Evolutionary conservation across 2,329 filamentous ascomycete species (phyloP), one percentile per base, ranked within the genome.

Genomic region (Cercospora citrullina): DNA sequence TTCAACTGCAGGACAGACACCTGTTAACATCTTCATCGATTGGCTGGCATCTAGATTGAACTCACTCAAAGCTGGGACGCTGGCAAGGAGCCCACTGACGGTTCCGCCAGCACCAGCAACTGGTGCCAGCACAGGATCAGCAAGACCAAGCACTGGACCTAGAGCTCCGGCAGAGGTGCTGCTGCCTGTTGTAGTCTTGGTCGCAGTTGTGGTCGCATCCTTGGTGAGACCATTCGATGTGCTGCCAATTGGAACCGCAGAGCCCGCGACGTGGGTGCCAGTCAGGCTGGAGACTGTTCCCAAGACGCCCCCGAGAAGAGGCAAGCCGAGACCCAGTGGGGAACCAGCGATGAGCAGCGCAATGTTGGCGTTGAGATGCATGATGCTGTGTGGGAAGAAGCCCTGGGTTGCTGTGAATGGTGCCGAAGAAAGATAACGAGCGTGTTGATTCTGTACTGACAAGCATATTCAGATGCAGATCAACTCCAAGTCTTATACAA

Each of bases 61-160:
- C 58, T 61, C 23, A 59, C 63, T 31, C 2, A 62, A 8, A 1
- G 66, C 66, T 8, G 66, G 66, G 5, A 68, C 55, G 42, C 60
- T 63, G 26, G 53, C 60, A 23, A 63, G 39, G 1, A 64, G 31
- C 16, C 60, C 57, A 33, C 55, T 53, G 36, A 69, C 60, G 5
- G 67, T 66, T 16, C 64, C 64, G 30, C 23, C 48, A 28, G 48
- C 48, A 21, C 60, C 39, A 53, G 57, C 33, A 21, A 59, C 53
- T 28, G 39, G 39, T 21, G 14, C 55, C 48, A 55, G 23, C 12
- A 55, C 23, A 55, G 48, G 48, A 55, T 28, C 14, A n/a, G 45
- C 63, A 16, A 51, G 30, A 26, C 23, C 23, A 33, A 51, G 51
- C 9, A 55, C 61, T 39, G 61, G 30, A 36, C 42, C 48, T 16